Evolutionary conservation across 2,329 filamentous ascomycete genomes (phyloP).

Genomic region (Alternaria sp.): DNA sequence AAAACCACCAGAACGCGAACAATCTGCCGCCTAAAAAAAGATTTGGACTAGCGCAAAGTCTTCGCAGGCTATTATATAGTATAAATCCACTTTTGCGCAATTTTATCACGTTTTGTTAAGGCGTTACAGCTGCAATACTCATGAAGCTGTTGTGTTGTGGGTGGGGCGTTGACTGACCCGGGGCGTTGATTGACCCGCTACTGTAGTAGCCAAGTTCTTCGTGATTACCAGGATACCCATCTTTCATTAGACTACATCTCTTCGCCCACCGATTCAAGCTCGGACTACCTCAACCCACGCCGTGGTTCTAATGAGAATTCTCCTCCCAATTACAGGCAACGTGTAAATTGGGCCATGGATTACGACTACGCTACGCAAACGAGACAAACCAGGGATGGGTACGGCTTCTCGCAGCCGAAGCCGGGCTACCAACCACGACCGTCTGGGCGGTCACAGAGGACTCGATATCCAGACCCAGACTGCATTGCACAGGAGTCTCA

Average conservation of each 20-base stretch:
- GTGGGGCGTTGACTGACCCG: too few species aligned
- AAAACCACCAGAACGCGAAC: too few species aligned
- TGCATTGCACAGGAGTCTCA: constrained; percentile 8
- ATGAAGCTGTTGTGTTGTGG: too few species aligned
- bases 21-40: too few species aligned
- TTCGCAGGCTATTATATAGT: too few species aligned
- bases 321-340: neutral
- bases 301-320: constrained; percentile 1
- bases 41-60: too few species aligned
- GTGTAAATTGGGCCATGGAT: constrained; percentile 5
- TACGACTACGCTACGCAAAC: constrained; percentile 10
- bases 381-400: constrained; percentile 1
- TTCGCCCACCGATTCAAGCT: constrained; percentile 7
- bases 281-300: constrained; percentile 15
- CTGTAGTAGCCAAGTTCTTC: constrained; percentile 1
- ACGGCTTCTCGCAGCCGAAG: neutral
- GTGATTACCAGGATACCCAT: constrained; percentile 7
- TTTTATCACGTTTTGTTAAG: too few species aligned
- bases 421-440: constrained; percentile 2
- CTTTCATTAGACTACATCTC: constrained; percentile 17
- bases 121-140: too few species aligned
- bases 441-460: constrained; percentile 1
- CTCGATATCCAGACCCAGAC: constrained; percentile 11
- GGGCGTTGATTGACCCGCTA: too few species aligned
- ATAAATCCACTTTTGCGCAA: too few species aligned